Percentiles rank a stretch among this genome's conserved stretches.
phyloP scores from a whole-genome alignment of 1,284 basidiomycete species.

The Sporisorium exsertum region DNA sequence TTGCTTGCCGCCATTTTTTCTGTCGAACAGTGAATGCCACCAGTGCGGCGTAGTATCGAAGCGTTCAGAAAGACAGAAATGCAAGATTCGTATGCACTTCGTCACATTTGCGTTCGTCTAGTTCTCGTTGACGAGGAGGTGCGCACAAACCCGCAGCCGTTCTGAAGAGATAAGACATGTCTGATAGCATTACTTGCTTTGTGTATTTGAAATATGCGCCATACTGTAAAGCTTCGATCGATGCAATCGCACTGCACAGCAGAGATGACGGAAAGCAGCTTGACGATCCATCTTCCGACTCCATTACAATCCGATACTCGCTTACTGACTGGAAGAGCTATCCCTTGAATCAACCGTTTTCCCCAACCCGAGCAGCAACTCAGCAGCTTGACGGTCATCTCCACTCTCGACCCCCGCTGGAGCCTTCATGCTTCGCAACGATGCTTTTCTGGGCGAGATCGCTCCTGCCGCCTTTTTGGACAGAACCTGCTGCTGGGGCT shows the following conservation, averaged over 20 bases:
- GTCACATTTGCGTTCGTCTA: no score
- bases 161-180: neutral
- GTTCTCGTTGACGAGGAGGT: neutral
- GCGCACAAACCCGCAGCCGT: neutral
- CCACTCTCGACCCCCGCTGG: constrained; percentile 1
- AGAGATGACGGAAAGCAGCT: neutral
- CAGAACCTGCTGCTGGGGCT: neutral
- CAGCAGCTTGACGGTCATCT: constrained; percentile 57
- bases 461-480: neutral
- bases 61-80: neutral
- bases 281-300: neutral
- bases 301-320: neutral
- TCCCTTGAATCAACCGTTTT: constrained; percentile 28
- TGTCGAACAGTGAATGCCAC: constrained; percentile 11
- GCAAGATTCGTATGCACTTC: no score
- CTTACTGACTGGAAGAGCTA: constrained; percentile 20
- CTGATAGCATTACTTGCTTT: neutral
- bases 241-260: neutral
- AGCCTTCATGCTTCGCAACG: constrained; percentile 16
- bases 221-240: neutral
- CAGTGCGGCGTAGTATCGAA: neutral
- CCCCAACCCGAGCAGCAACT: constrained; percentile 58
- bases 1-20: neutral
- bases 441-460: constrained; percentile 25
- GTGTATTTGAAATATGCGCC: neutral